These are phyloP conservation scores for Leucosporidium scottii DNA, from an alignment of 768 basidiomycete species.

Conservation along the genomic window DNA sequence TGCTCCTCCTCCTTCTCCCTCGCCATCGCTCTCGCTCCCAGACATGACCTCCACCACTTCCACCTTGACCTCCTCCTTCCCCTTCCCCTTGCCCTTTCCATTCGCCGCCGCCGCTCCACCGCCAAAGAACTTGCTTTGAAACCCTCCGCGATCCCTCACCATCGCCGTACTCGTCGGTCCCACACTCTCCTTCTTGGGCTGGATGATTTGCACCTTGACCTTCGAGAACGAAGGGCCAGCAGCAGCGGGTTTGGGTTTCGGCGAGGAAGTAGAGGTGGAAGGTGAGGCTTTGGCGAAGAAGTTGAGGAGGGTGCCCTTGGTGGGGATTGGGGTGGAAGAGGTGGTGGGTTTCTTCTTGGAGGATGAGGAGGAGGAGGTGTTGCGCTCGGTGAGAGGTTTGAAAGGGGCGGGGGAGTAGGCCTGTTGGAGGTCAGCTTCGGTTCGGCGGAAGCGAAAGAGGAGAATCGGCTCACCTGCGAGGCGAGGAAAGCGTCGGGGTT, in stretches of 20 bases:
- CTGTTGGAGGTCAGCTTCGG: background rate
- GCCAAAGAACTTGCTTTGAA: slow-evolving; percentile 27
- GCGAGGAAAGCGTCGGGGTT: slow-evolving; percentile 47
- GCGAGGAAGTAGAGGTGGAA: background rate
- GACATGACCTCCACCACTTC: background rate
- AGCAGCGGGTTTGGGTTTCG: background rate
- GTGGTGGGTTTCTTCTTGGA: background rate
- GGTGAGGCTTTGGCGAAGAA: slow-evolving; percentile 9
- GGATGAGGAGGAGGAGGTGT: background rate
- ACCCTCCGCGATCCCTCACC: background rate
- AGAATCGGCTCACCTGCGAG: background rate
- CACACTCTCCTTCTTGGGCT: background rate
- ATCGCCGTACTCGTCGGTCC: background rate
- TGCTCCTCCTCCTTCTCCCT: too few relatives aligned
- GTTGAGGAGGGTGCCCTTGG: slow-evolving; percentile 15
- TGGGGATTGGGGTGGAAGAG: background rate
- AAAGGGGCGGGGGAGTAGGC: background rate
- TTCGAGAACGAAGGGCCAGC: background rate
- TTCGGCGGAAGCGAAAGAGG: background rate
- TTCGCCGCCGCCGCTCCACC: background rate
- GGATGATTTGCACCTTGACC: slow-evolving; percentile 7
- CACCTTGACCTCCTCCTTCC: background rate
- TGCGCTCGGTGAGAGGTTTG: background rate
- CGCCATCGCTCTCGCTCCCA: background rate
- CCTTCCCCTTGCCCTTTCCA: background rate